phyloP scores from a whole-genome alignment of 1,139 yeast genomes.

The Meyerozyma guilliermondii region DNA sequence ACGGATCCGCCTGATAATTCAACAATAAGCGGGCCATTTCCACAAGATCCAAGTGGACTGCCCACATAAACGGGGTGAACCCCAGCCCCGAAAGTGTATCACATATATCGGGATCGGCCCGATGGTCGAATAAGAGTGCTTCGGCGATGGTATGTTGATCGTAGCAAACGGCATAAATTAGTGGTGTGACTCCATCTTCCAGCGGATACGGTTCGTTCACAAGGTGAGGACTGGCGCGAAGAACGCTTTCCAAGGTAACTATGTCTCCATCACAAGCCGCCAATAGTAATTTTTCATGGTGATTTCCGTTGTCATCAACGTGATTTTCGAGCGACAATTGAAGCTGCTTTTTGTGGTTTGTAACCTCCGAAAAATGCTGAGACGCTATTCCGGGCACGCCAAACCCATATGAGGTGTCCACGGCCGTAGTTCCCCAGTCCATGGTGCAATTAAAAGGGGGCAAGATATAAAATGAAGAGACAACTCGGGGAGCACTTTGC shows the following conservation, averaged over 20 bases:
- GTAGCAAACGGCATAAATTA: slow-evolving; percentile 51
- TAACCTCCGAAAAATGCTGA: not conserved
- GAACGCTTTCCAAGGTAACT: slow-evolving; percentile 34
- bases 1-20: slow-evolving; percentile 40
- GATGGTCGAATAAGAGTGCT: slow-evolving; percentile 26
- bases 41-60: slow-evolving; percentile 35
- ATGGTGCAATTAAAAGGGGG: not conserved
- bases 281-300: slow-evolving; percentile 30
- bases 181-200: slow-evolving; percentile 44
- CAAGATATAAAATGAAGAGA: not conserved
- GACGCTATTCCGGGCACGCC: not conserved
- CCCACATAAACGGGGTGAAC: slow-evolving; percentile 47
- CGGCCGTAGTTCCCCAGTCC: not conserved
- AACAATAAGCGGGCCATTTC: slow-evolving; percentile 31
- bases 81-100: slow-evolving; percentile 28
- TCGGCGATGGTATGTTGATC: slow-evolving; percentile 41
- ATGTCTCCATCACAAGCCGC: slow-evolving; percentile 53
- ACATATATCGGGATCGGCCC: slow-evolving; percentile 34
- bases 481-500: not conserved
- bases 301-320: slow-evolving; percentile 3
- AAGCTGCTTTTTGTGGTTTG: slow-evolving; percentile 23
- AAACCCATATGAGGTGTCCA: not conserved
- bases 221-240: slow-evolving; percentile 24
- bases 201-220: slow-evolving; percentile 27
- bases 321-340: slow-evolving; percentile 16